Base-by-base conservation (phyloP, 129 eudicot species). In the Escallonia herrerae region DNA sequence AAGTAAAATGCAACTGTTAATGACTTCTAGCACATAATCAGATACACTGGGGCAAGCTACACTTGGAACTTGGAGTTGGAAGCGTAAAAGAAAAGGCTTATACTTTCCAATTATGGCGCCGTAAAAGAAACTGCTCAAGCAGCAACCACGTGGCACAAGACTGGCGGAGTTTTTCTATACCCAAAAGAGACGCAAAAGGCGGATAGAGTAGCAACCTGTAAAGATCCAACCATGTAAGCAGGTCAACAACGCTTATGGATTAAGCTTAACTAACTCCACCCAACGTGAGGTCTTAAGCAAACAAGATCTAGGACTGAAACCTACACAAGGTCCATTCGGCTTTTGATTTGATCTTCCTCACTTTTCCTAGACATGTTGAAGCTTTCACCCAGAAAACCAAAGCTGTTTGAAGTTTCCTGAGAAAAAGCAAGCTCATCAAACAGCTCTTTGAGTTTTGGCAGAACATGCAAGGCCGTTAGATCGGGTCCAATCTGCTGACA, bases 111-210 rank as follows among this genome's bases (percentile, higher is more conserved):
- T 82, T 84, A 75, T 94, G 80, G 69, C 70, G 74, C 75, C 95
- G 80, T 22, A 83, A 67, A 71, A 94, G 97, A 87, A 81, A 82
- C 68, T 94, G 90, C 79, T 94, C 99, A 62, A 94, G 95, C 76
- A 89, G 83, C 84, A 94, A 86, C 99, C 99, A 94, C 64, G 99
- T 89, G 46, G 93, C 78, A 82, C 99, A 94, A 66, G 88, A 83
- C 54, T 89, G 91, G 50, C 95, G 97, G 63, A 94, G 93, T 75
- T 80, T 86, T 79, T 94, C 97, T 58, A 94, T 89, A 54, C 99
- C 99, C 80, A 94, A 95, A 80, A 94, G 91, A 64, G 93, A 77
- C 45, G 99, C 99, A 76, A 94, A 83, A 75, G 86, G 77, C 71
- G 99, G 99, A 78, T 94, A 94, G 55, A 94, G 57, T 64, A 84